Base-by-base conservation (phyloP, 2,329 filamentous ascomycete species). In the Didymella glomerata region DNA sequence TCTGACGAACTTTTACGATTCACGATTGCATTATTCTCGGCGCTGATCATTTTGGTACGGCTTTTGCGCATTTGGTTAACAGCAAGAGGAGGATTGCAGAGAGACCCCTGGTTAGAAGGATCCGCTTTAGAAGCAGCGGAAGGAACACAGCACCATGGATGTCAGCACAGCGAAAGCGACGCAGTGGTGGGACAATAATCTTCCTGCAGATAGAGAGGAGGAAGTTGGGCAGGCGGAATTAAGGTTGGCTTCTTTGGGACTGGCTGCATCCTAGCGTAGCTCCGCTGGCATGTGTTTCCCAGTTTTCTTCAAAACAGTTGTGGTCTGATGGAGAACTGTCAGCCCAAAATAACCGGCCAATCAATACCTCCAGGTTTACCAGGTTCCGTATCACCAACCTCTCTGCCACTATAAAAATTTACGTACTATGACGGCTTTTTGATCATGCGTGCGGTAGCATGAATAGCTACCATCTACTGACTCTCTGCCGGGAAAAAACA, bases 1-100 rank as follows among this genome's bases (percentile, higher is more conserved):
- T 55, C 45, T 52, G 57, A 60, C 57, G 57, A 55, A 60, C 48
- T 55, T 55, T 52, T 18, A 60, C 57, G 57, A 60, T 52, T 60
- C 52, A 60, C 52, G 57, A 60, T 48, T 60, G 57, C 57, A 60
- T 60, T 38, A 28, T 55, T 45, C 13, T 54, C 46, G 52, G 57
- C 57, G 52, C 57, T 42, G 48, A 44, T 60, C 48, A 22, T 55
- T 55, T 41, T 28, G 40, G 50, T 54, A 54, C 13, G 50, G 42
- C 20, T 25, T 8, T 54, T 46, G 45, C 49, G 54, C 20, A 40
- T 49, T 54, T 47, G 27, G 42, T 54, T 22, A 18, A 44, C 16
- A 47, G 40, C 25, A 54, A 36, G 56, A 50, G 50, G 41, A 42
- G 47, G 46, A 50, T 22, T 47, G 40, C 47, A 50, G 34, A 50